Percentiles rank a stretch among this genome's conserved stretches.
Evolutionary conservation across 345 rosid genomes (phyloP).

Genomic region (Murraya koenigii): DNA sequence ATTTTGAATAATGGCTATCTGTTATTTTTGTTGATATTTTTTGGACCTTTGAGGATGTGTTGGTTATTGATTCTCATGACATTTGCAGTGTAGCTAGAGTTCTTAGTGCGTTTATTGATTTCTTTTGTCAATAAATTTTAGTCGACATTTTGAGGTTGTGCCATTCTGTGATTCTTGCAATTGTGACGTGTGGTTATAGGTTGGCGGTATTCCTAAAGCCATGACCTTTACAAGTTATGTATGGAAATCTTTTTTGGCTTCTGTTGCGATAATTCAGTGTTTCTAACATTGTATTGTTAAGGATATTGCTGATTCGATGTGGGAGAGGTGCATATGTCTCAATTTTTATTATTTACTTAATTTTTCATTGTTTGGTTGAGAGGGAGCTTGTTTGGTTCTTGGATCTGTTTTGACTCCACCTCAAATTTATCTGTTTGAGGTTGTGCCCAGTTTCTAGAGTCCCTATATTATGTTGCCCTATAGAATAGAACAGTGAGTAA

Average conservation of each 20-base stretch:
- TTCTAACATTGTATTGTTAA: background rate
- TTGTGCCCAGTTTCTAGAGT: too few species aligned
- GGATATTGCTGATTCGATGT: background rate
- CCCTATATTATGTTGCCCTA: background rate
- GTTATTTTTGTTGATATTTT: background rate
- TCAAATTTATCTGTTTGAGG: background rate
- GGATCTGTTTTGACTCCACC: background rate
- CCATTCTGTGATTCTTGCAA: background rate
- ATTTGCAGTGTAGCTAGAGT: background rate
- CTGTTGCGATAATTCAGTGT: background rate
- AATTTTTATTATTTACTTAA: background rate
- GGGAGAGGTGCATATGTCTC: background rate
- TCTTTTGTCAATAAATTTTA: background rate
- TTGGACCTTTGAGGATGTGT: background rate
- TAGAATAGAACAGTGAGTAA: background rate
- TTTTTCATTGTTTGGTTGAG: background rate
- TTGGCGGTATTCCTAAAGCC: background rate
- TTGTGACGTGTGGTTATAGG: background rate
- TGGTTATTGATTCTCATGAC: background rate
- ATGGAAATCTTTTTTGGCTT: background rate
- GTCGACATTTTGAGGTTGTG: background rate
- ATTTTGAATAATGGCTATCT: background rate
- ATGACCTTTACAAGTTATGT: background rate
- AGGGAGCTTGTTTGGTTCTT: constrained; percentile 2
- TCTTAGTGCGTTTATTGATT: background rate